Evolutionary conservation across 225 moss, liverwort and hornwort genomes (phyloP).

Genomic region (Bryum argenteum): DNA sequence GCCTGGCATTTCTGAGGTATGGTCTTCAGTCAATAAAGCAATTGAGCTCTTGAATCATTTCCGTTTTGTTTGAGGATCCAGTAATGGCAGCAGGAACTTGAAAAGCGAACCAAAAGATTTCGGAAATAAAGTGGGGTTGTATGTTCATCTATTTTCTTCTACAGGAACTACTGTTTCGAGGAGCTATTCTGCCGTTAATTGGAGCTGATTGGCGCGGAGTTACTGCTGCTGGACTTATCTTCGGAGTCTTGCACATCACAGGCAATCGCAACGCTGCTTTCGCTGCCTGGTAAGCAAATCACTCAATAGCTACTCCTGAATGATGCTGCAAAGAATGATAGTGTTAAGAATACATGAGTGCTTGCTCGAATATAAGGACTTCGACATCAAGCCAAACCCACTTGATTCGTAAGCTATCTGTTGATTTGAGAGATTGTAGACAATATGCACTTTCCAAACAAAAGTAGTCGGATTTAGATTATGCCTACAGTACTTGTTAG

Average conservation of each 20-base stretch:
- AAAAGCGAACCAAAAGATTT: too few relatives aligned
- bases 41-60: constrained; percentile 11
- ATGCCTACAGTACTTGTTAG: neutral
- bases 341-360: too few relatives aligned
- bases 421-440: neutral
- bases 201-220: constrained; percentile 84
- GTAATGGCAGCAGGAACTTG: too few relatives aligned
- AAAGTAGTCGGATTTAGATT: neutral
- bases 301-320: constrained; percentile 1
- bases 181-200: constrained; percentile 64
- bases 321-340: too few relatives aligned
- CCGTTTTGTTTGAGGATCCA: neutral
- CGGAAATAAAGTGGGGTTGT: too few relatives aligned
- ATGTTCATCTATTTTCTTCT: neutral
- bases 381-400: too few relatives aligned
- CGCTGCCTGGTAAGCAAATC: constrained; percentile 59
- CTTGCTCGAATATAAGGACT: too few relatives aligned
- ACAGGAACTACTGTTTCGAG: constrained; percentile 80
- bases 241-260: constrained; percentile 59
- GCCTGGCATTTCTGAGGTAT: constrained; percentile 78
- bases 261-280: constrained; percentile 83
- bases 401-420: neutral
- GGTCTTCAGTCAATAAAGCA: neutral
- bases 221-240: constrained; percentile 60
- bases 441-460: too few relatives aligned